Evolutionary conservation across 371 early-diverging fungal genomes (phyloP), one percentile per base, ranked within the genome.

Genomic region (Nematocida sp.): DNA sequence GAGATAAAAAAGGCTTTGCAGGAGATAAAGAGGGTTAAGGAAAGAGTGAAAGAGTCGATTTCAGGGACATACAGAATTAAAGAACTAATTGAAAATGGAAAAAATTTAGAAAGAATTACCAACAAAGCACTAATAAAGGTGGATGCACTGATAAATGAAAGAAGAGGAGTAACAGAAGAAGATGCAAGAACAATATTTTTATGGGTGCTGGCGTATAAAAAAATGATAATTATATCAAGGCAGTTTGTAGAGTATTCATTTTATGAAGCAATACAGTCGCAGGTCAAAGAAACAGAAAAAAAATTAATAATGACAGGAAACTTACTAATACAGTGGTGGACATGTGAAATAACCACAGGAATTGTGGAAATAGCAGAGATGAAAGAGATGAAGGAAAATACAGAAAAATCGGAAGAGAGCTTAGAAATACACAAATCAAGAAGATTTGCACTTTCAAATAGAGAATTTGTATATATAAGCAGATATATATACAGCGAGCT

Each of bases 301-400:
- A 66, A 39, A 50, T 62, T 78, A 15, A 18, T 60, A 4, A 56
- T 66, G 9, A 44, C 58, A 23, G 70, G 27, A 9, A 78, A 70
- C 42, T 42, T 78, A 9, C 9, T 78, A 25, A 39, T 47, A 3
- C 80, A 78, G 80, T 78, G 80, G 80, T 78, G 80, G 80, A 70
- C 69, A 9, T 78, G 69, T 52, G 80, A 78, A 44, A 23, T 57
- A 7, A 60, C 57, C 55, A 42, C 58, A 20, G 80, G 80, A 15
- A 70, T 78, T n/a, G 9, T 18, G 39, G 71, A 78, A 56, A 40
- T 60, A 6, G 71, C 42, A 11, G 57, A 62, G 23, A 9, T 13
- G 5, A 39, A 61, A 50, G 62, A 60, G 4, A 45, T n/a, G 7
- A 73, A 52, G 27, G 40, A 27, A 52, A 47, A 73, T 1, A 42